Base-by-base conservation (phyloP, 2,329 filamentous ascomycete genomes). In the Sporothrix pseudoabietina region DNA sequence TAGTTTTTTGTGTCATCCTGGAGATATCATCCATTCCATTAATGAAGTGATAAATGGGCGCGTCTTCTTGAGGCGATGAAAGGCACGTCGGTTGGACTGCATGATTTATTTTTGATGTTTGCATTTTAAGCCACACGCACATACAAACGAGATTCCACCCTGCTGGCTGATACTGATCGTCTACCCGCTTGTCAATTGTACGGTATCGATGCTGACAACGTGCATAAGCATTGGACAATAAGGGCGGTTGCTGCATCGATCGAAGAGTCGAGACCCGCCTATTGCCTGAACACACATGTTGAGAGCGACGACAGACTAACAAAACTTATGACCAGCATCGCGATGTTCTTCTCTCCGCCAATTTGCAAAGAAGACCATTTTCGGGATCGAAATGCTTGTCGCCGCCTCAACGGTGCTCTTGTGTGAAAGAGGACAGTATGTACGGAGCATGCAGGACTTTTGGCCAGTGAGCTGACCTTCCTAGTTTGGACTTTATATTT, bases 201-300 rank as follows among this genome's bases (percentile, higher is more conserved):
- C 22, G 12, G 39, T 39, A 9, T 66, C 47, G n/a, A 47, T 66
- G 61, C 39, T 66, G 61, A 66, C 61, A 66, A 66, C 39, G 61
- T 66, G 39, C 22, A 47, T 66, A 66, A 47, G 61, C 39, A 66
- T 66, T 47, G 61, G 61, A 66, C 22, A 47, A 59, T 30, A 59
- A 9, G 32, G 35, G 14, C 57, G 57, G 57, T 19, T 16, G n/a
- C 19, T n/a, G n/a, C 39, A 41, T 22, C 35, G 22, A 63, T 39
- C 39, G 35, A n/a, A 35, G 35, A 35, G 35, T 35, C 35, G 12
- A n/a, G 35, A 44, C 12, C 35, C 32, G 41, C n/a, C 35, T 14
- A 19, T 22, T 10, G 59, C 59, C 39, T 63, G 59, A 63, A 22
- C n/a, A 63, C 9, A 63, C 32, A 63, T 63, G 41, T 63, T 22